Conservation (phyloP, 805 yeast genomes). For the Zygoascus flipseniorum region DNA sequence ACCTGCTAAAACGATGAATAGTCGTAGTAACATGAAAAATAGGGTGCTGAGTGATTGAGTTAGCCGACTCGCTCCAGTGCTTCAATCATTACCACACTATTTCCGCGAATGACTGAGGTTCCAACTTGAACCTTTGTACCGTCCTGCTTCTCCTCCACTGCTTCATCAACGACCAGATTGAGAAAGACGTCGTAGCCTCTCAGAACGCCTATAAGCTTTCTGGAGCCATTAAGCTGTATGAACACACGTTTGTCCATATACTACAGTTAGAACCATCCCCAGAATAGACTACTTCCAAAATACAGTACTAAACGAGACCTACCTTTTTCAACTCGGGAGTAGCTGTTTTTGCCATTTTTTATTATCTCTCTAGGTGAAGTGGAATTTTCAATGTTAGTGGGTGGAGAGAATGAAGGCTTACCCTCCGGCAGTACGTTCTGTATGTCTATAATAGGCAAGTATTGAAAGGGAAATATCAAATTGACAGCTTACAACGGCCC, state of each 20-base stretch:
- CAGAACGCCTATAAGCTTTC: slow-evolving; percentile 71
- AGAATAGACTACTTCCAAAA: not conserved
- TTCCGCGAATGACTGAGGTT: slow-evolving; percentile 67
- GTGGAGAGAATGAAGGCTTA: not conserved
- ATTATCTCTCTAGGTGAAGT: not conserved
- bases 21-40: not conserved
- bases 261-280: slow-evolving; percentile 26
- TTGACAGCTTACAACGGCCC: no score
- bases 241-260: slow-evolving; percentile 72
- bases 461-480: no score
- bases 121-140: slow-evolving; percentile 54
- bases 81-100: slow-evolving; percentile 67
- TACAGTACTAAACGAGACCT: slow-evolving; percentile 4
- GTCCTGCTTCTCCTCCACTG: slow-evolving; percentile 47
- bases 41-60: not conserved
- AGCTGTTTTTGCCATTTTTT: slow-evolving; percentile 17
- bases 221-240: slow-evolving; percentile 67
- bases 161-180: slow-evolving; percentile 64
- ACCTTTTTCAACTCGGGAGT: slow-evolving; percentile 29
- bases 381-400: not conserved
- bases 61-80: slow-evolving; percentile 26
- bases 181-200: slow-evolving; percentile 79
- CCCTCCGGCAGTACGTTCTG: no score
- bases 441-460: no score
- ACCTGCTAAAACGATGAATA: not conserved